phyloP scores from a whole-genome alignment of 441 rosid genomes.

The Kokia cookei region DNA sequence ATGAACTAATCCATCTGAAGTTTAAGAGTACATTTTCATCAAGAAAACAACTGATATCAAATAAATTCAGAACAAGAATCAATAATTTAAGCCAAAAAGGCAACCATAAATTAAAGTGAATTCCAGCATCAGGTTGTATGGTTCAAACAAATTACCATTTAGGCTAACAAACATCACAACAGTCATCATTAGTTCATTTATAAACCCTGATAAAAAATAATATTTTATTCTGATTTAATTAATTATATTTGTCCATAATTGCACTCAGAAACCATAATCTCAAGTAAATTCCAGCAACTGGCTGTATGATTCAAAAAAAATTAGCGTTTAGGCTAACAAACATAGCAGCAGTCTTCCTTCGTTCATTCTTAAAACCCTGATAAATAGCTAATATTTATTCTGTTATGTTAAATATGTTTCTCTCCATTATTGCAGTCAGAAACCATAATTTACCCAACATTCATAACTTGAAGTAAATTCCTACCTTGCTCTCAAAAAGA shows the following conservation, averaged over 20 bases:
- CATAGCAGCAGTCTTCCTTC: background rate
- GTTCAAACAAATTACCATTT: background rate
- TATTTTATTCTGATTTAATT: background rate
- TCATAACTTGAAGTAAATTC: background rate
- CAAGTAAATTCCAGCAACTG: background rate
- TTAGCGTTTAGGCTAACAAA: background rate
- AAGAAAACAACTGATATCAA: background rate
- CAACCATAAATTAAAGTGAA: background rate
- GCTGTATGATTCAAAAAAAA: background rate
- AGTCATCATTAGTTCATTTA: background rate
- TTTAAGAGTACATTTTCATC: background rate
- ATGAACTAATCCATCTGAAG: conserved; percentile 39
- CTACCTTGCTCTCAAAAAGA: background rate
- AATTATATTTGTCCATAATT: background rate
- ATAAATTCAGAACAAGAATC: background rate
- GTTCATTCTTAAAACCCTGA: background rate
- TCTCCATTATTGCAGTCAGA: background rate
- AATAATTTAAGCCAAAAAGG: background rate
- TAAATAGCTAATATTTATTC: background rate
- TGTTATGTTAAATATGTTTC: background rate
- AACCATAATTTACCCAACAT: background rate
- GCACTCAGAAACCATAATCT: background rate
- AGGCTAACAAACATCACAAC: background rate
- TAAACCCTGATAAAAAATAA: background rate
- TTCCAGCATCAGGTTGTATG: background rate